These are phyloP conservation scores for Hanseniaspora taiwanica DNA, from an alignment of 805 yeast species.

Conservation along the genomic window DNA sequence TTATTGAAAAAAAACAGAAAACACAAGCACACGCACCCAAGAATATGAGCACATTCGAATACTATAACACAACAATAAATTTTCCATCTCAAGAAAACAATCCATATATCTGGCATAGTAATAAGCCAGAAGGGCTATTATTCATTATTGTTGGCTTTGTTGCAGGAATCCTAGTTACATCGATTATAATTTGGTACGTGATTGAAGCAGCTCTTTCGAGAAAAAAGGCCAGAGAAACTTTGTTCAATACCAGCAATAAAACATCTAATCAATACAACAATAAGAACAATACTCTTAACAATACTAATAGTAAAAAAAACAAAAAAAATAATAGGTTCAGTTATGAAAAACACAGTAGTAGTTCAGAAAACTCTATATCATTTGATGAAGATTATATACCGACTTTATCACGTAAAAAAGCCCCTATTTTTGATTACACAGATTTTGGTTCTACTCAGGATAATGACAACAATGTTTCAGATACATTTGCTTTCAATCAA, in stretches of 20 bases:
- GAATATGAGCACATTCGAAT: neutral
- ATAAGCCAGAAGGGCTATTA: slow-evolving; percentile 61
- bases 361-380: too few relatives aligned
- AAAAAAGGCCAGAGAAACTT: slow-evolving; percentile 35
- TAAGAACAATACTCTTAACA: neutral
- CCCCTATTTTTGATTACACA: too few relatives aligned
- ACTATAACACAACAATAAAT: slow-evolving; percentile 26
- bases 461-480: too few relatives aligned
- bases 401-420: too few relatives aligned
- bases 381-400: too few relatives aligned
- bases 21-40: too few relatives aligned
- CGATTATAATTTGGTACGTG: slow-evolving; percentile 39
- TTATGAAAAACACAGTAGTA: too few relatives aligned
- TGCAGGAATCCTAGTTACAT: slow-evolving; percentile 44
- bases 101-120: slow-evolving; percentile 45
- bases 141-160: slow-evolving; percentile 70
- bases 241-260: slow-evolving; percentile 2
- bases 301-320: too few relatives aligned
- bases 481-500: too few relatives aligned
- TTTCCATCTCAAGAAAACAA: slow-evolving; percentile 47
- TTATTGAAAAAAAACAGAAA: neutral
- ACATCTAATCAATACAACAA: neutral
- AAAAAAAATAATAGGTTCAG: too few relatives aligned
- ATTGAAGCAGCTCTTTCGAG: slow-evolving; percentile 36
- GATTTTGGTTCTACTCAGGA: too few relatives aligned